Evolutionary conservation across 768 basidiomycete species (phyloP).

Genomic region (Mycena chlorophos): DNA sequence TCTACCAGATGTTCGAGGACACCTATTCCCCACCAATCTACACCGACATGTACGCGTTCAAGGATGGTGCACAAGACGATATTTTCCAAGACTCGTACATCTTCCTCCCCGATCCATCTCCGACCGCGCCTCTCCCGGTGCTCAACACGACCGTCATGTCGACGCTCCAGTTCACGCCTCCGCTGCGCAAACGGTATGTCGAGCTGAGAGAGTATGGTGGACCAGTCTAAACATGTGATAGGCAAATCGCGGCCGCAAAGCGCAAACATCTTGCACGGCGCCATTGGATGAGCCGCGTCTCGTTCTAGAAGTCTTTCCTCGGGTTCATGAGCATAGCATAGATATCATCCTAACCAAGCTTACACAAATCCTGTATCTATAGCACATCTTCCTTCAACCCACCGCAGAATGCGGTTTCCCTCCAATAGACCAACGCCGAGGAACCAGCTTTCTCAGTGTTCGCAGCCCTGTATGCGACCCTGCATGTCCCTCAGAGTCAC

Average conservation of each 20-base stretch:
- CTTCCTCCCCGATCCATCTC: conserved; percentile 45
- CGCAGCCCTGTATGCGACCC: background rate
- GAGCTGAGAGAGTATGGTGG: background rate
- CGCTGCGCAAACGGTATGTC: background rate
- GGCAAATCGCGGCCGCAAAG: background rate
- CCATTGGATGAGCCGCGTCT: conserved; percentile 1
- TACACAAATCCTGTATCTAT: background rate
- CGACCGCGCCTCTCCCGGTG: conserved; percentile 38
- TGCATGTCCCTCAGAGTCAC: background rate
- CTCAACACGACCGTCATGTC: conserved; percentile 17
- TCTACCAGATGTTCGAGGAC: conserved; percentile 63
- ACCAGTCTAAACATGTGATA: background rate
- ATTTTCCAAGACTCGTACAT: conserved; percentile 65
- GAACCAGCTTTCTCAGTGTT: background rate
- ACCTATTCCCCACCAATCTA: conserved; percentile 63
- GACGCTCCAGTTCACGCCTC: background rate
- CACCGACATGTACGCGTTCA: conserved; percentile 68
- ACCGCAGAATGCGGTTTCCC: no score
- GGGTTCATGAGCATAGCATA: background rate
- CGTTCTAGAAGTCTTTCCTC: background rate
- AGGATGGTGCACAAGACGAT: conserved; percentile 70
- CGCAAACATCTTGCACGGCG: background rate
- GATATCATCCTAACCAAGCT: background rate
- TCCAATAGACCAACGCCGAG: background rate
- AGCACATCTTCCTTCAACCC: no score